Evolutionary conservation across 208 protist species (phyloP), one percentile per base, ranked within the genome.

Genomic region (Leishmania tarentolae): DNA sequence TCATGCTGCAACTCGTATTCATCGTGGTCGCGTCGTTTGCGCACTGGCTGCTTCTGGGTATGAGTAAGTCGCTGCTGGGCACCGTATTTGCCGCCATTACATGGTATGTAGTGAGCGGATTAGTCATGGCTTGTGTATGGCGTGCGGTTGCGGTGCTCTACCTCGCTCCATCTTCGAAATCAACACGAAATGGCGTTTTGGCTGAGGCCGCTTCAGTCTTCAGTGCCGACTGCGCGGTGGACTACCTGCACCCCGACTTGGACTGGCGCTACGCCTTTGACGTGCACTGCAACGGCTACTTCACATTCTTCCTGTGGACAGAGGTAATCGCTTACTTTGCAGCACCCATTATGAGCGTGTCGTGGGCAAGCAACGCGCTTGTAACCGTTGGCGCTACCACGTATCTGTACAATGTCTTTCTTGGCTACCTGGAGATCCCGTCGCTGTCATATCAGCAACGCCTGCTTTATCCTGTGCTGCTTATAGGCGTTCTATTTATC

Each of bases 211-310:
- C 24, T 47, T 37, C 81, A 24, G 56, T 31, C 68, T 13, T 35
- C 46, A 50, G 81, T 6, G 61, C 66, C 35, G 82, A 85, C 63
- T 75, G 53, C 35, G 53, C 79, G 31, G 76, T 42, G 17, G 73
- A 78, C 13, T 85, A 85, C 72, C 73, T 85, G 71, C 52, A 74
- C 9, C 71, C 78, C 8, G 91, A 91, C 37, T 88, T 99, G 6
- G 98, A 99, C 76, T 99, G 98, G 97, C 88, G 88, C 6, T 99
- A 99, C 80, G 90, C 96, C 0, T 99, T 99, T 87, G 98, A 99
- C 79, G 89, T 99, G 71, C 98, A 99, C 84, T 99, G 98, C 90
- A 99, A 99, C 87, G 92, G 93, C 56, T 99, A 98, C 86, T 99
- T 99, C 79, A 91, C 95, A 19, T 95, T 99, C 65, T 97, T 99